Evolutionary conservation across 2,329 filamentous ascomycete genomes (phyloP).

Genomic region (Apiospora koreana): DNA sequence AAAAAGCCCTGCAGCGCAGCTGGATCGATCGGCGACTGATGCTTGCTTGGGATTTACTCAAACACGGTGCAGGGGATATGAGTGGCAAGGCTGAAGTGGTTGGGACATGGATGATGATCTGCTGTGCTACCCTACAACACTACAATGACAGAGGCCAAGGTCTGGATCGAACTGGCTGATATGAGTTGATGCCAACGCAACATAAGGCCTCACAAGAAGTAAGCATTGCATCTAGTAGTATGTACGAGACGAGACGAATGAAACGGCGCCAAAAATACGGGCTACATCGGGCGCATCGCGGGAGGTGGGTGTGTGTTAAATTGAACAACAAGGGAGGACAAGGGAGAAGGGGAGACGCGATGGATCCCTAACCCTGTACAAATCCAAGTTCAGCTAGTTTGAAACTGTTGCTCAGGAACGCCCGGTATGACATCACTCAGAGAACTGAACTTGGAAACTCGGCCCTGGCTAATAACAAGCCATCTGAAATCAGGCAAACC

Average conservation of each 20-base stretch:
- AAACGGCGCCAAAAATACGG: conserved; percentile 1
- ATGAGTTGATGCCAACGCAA: conserved; percentile 2
- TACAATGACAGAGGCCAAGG: conserved; percentile 5
- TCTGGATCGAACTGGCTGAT: background rate
- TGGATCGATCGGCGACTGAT: background rate
- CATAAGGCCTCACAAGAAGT: background rate
- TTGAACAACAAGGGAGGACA: too few species aligned
- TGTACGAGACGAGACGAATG: background rate
- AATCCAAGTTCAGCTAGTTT: conserved; percentile 4
- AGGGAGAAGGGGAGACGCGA: background rate
- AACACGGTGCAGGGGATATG: background rate
- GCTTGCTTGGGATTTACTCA: background rate
- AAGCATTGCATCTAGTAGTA: background rate
- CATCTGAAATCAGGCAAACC: background rate
- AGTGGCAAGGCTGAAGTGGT: background rate
- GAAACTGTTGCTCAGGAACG: conserved; percentile 4
- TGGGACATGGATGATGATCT: background rate
- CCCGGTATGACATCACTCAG: background rate
- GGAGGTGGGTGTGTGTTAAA: background rate
- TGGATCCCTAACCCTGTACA: background rate
- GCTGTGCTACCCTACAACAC: background rate
- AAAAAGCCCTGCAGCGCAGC: background rate
- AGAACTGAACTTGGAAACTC: background rate
- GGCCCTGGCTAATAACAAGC: background rate
- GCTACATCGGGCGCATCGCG: background rate